Conservation (phyloP, 2,329 filamentous ascomycete species). For the Talaromyces funiculosus region DNA sequence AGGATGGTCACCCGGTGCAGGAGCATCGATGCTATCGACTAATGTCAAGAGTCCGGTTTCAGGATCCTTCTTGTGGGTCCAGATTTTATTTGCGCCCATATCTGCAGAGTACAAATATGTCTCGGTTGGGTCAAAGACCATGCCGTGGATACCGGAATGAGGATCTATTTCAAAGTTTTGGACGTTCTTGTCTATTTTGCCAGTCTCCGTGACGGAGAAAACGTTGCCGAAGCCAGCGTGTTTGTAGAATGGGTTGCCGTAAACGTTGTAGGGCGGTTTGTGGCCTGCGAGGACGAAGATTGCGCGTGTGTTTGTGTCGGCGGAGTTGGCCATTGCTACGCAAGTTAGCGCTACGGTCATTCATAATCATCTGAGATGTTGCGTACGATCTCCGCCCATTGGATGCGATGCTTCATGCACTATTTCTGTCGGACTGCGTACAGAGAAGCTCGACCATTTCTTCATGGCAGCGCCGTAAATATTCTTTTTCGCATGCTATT, state of each 20-base stretch:
- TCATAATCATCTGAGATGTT: too few relatives aligned
- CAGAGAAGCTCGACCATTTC: constrained; percentile 79
- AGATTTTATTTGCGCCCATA: constrained; percentile 52
- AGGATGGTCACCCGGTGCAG: constrained; percentile 67
- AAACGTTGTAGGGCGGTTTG: constrained; percentile 72
- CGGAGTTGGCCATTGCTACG: constrained; percentile 60
- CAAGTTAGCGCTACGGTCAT: background rate
- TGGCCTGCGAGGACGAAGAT: constrained; percentile 81
- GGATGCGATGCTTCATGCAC: constrained; percentile 67
- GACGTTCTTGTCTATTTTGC: constrained; percentile 37
- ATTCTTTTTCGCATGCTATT: constrained; percentile 70
- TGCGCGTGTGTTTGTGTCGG: constrained; percentile 74
- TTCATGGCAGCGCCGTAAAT: constrained; percentile 91
- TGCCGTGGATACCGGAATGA: constrained; percentile 45
- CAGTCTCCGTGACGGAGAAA: constrained; percentile 41
- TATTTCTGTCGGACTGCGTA: constrained; percentile 70
- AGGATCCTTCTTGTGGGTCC: constrained; percentile 70
- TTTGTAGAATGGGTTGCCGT: constrained; percentile 87
- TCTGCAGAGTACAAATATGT: constrained; percentile 47
- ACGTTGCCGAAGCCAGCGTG: constrained; percentile 77
- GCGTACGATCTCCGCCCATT: constrained; percentile 68
- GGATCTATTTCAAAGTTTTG: constrained; percentile 43
- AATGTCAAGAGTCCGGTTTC: constrained; percentile 59
- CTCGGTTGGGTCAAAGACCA: constrained; percentile 43
- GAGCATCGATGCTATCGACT: constrained; percentile 67